These are phyloP conservation scores for Bauhinia variegata DNA, from an alignment of 306 rosid genomes.

Conservation along the genomic window DNA sequence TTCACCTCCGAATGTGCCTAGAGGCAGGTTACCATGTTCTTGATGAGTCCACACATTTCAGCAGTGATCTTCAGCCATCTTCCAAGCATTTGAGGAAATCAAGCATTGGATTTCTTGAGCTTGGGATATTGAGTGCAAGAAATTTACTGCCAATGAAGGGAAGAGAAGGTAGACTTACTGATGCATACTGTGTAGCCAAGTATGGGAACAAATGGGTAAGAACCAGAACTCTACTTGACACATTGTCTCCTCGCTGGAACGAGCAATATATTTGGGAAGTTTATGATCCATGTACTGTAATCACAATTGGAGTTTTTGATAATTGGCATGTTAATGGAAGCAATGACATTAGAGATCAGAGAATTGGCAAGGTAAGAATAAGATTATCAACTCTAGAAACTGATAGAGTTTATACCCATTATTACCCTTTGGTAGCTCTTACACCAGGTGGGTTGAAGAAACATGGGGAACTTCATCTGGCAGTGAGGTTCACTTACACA, in stretches of 20 bases:
- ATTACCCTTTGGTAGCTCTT: conserved; percentile 81
- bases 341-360: conserved; percentile 62
- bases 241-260: conserved; percentile 82
- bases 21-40: conserved; percentile 92
- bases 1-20: conserved; percentile 67
- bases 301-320: conserved; percentile 85
- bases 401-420: conserved; percentile 78
- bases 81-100: conserved; percentile 64
- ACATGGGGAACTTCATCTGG: conserved; percentile 92
- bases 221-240: conserved; percentile 80
- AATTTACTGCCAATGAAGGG: conserved; percentile 86
- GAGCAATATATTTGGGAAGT: conserved; percentile 99
- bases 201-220: conserved; percentile 96
- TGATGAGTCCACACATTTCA: conserved; percentile 87
- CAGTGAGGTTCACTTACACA: conserved; percentile 83
- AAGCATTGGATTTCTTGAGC: conserved; percentile 79
- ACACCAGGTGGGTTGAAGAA: conserved; percentile 69
- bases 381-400: conserved; percentile 86
- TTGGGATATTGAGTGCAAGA: conserved; percentile 84
- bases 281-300: conserved; percentile 81
- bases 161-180: conserved; percentile 68
- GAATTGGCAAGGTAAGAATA: conserved; percentile 90
- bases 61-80: conserved; percentile 95
- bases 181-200: conserved; percentile 93
- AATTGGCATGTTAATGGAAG: conserved; percentile 71